Evolutionary conservation across 2,329 filamentous ascomycete genomes (phyloP).

Genomic region (Cercospora sp.): DNA sequence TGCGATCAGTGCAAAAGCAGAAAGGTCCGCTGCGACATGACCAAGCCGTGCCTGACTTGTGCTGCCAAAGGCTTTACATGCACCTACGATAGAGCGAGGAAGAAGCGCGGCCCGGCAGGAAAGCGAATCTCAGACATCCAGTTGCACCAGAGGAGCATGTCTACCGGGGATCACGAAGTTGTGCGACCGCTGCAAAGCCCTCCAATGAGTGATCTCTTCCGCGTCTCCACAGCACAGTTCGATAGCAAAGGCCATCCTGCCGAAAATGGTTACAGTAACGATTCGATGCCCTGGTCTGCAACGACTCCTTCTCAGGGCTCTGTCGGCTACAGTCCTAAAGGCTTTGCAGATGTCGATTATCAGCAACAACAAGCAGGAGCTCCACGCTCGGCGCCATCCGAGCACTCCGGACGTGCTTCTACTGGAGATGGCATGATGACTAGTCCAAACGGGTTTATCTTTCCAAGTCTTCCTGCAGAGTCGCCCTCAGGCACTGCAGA

Average conservation of each 20-base stretch:
- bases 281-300: slow-evolving; percentile 10
- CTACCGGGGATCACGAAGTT: background rate
- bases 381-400: slow-evolving; percentile 5
- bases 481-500: slow-evolving; percentile 39
- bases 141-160: slow-evolving; percentile 35
- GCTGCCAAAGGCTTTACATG: slow-evolving; percentile 43
- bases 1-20: slow-evolving; percentile 47
- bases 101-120: slow-evolving; percentile 42
- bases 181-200: slow-evolving; percentile 1
- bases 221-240: slow-evolving; percentile 4
- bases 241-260: slow-evolving; percentile 12
- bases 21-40: slow-evolving; percentile 44
- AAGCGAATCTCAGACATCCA: slow-evolving; percentile 44
- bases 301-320: slow-evolving; percentile 9
- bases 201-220: background rate
- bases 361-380: slow-evolving; percentile 6
- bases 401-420: slow-evolving; percentile 18
- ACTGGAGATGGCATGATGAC: slow-evolving; percentile 34
- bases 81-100: slow-evolving; percentile 46
- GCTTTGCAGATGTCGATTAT: slow-evolving; percentile 6
- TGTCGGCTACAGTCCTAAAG: slow-evolving; percentile 8
- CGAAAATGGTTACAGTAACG: background rate
- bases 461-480: slow-evolving; percentile 38
- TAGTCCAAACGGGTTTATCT: slow-evolving; percentile 37
- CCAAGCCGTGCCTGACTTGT: slow-evolving; percentile 33